A percentile compares a stretch with the other conserved stretches of the same genome.
Evolutionary conservation across 768 basidiomycete genomes (phyloP).

Genomic region (Mycena haematopus): DNA sequence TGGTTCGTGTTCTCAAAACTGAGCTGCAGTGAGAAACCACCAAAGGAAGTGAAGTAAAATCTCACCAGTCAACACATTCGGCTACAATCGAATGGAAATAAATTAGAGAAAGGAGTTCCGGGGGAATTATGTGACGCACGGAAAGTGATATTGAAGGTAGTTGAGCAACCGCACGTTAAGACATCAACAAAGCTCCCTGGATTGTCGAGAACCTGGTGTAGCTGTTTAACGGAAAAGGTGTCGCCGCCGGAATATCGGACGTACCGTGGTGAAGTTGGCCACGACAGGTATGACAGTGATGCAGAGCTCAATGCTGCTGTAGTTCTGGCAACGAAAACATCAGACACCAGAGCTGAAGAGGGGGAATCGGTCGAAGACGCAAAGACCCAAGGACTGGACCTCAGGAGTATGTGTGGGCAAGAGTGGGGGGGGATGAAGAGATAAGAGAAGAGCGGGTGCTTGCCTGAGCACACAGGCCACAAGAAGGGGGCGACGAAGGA

Average conservation of each 20-base stretch:
- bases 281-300: constrained; percentile 63
- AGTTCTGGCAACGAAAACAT: constrained; percentile 43
- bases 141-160: constrained; percentile 48
- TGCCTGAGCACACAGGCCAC: constrained; percentile 20
- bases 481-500: constrained; percentile 17
- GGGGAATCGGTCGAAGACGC: too few species aligned
- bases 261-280: constrained; percentile 62
- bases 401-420: too few species aligned
- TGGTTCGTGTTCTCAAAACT: constrained; percentile 68
- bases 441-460: not conserved
- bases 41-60: constrained; percentile 6
- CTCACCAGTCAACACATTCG: constrained; percentile 73
- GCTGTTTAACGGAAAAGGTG: not conserved
- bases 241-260: not conserved
- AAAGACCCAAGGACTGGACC: not conserved
- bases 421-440: not conserved
- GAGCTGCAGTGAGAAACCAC: constrained; percentile 1
- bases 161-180: constrained; percentile 57
- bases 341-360: not conserved
- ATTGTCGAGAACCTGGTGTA: constrained; percentile 63
- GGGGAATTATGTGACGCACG: constrained; percentile 4
- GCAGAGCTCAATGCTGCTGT: constrained; percentile 60
- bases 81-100: constrained; percentile 36
- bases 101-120: constrained; percentile 39
- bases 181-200: constrained; percentile 42